Evolutionary conservation across 345 rosid genomes (phyloP).

Genomic region (Eucalyptus albens): DNA sequence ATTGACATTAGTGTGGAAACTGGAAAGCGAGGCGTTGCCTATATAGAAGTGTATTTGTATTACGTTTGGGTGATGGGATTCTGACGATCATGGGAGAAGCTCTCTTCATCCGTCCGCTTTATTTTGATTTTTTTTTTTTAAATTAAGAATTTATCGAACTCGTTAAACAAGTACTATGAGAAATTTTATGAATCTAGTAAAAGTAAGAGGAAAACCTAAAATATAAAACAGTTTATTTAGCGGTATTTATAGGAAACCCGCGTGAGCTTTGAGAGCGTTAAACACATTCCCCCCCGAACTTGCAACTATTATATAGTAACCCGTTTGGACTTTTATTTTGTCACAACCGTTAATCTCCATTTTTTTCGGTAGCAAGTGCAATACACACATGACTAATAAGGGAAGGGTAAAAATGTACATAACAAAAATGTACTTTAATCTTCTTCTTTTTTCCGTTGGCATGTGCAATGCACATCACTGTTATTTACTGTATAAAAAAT

Average conservation of each 20-base stretch:
- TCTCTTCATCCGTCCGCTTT: background rate
- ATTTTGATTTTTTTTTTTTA: background rate
- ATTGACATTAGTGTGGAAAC: background rate
- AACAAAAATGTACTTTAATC: background rate
- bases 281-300: background rate
- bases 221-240: background rate
- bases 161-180: background rate
- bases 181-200: background rate
- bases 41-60: background rate
- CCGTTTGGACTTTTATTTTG: background rate
- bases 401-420: background rate
- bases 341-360: background rate
- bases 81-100: background rate
- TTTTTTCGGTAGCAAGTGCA: background rate
- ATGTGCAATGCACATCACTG: background rate
- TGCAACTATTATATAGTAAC: background rate
- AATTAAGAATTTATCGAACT: background rate
- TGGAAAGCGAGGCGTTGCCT: background rate
- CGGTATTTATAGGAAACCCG: background rate
- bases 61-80: background rate
- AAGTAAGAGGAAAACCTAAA: background rate
- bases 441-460: background rate
- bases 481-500: background rate
- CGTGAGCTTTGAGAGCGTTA: background rate
- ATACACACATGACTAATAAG: background rate